Base-by-base conservation (phyloP, 495 filamentous ascomycete genomes). In the Mycothermus thermophilus region DNA sequence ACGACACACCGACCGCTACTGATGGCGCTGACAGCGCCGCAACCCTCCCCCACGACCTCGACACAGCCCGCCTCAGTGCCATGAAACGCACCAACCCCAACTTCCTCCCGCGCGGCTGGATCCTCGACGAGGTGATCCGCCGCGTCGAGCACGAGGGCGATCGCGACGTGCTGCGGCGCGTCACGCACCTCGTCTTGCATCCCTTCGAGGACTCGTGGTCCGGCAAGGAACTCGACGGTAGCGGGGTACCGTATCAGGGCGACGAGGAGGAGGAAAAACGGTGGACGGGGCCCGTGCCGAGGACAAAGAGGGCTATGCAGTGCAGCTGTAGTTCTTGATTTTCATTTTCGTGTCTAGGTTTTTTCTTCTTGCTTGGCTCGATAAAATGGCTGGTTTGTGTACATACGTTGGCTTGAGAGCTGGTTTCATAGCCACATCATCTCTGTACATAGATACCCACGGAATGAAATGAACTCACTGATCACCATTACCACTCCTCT, bases 61-160 rank as follows among this genome's bases (percentile, higher is more conserved):
- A 92, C 27, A 57, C 50, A 18, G 72, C 78, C 37, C 60, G 90
- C 29, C 69, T 75, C 42, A 48, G 34, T 1, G 69, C 60, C 14
- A 97, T 96, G 90, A 83, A 78, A 58, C 61, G 57, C 5, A 76
- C 84, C 4, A 97, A 96, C 48, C 90, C 90, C 14, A 93, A 80
- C 53, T 96, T 96, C 44, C 58, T 93, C 1, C 84, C 92, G 0
- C 66, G 84, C 21, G 74, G 75, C 14, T 97, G 92, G 90, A 73
- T 97, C 33, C 63, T 97, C 6, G 88, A 96, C 55, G 90, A 96
- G 57, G 44, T 96, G 5, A 95, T 97, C 42, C 69, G 76, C 23
- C 67, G 80, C 10, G 87, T 95, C 3, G 87, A 96, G 57, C 77
- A 80, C 48, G 71, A 77, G 17, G 78, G 80, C 12, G 86, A 96